Base-by-base conservation (phyloP, 176 grass and related monocot species). In the maize (Zea mays) region DNA sequence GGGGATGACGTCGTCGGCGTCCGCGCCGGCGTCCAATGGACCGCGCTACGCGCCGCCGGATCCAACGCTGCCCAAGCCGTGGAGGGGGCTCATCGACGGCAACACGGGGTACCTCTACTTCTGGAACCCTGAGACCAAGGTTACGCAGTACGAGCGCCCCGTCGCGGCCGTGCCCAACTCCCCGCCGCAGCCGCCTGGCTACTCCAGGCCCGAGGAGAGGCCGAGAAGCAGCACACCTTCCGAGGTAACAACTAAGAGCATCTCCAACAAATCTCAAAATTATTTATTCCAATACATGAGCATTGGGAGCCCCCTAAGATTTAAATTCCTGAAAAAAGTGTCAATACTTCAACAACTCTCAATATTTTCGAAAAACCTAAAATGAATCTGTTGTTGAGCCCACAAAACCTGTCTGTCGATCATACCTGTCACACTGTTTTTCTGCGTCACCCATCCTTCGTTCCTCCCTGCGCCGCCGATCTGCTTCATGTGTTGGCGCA, bases 101-200 rank as follows among this genome's bases (percentile, higher is more conserved):
- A 86, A 40, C 79, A 98, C 95, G 14, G 95, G 91, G 16, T 83
- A 88, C 74, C 13, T 94, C 70, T 98, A 98, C 79, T 98, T 88
- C 85, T 98, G 95, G 95, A 98, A 98, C 79, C 91, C 87, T 19
- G 84, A 90, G 79, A 98, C 95, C 79, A 90, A 83, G 51, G 89
- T 71, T 62, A 83, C 81, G 17, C 89, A 92, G 77, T 98, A 98
- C 85, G 82, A 90, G 42, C 87, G 89, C 3, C 95, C 94, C 20
- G 33, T 41, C 57, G 43, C 16, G 12, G 58, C 34, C 1, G 15
- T 19, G 10, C 39, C 42, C 0, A 3, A 52, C 17, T 36, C 65
- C 13, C 34, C 15, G 8, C 14, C 76, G 57, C 71, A 51, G 75
- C 75, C 75, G 34, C 75, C 61, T 19, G 61, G 75, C 2, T 65